These are phyloP conservation scores for Blumeriella jaapii DNA, from an alignment of 2,329 filamentous ascomycete species.

Conservation along the genomic window DNA sequence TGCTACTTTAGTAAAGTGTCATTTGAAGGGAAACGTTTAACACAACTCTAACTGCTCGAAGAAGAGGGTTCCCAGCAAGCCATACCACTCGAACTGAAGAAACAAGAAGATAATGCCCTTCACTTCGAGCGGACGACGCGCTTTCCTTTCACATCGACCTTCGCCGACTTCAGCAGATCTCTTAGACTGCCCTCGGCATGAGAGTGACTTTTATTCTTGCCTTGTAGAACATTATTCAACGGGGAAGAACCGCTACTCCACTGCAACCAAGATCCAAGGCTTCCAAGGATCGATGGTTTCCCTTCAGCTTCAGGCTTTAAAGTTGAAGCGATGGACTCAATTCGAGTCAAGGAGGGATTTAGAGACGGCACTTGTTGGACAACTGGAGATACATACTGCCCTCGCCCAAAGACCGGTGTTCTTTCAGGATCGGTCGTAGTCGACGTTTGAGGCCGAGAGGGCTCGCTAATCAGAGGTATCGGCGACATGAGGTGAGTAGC, in stretches of 20 bases:
- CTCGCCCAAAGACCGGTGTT: conserved; percentile 10
- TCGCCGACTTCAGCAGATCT: conserved; percentile 35
- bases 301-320: conserved; percentile 12
- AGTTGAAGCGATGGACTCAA: conserved; percentile 22
- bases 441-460: conserved; percentile 45
- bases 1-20: too few species aligned
- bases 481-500: conserved; percentile 28
- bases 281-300: conserved; percentile 19
- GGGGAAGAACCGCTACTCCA: conserved; percentile 14
- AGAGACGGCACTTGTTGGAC: conserved; percentile 15
- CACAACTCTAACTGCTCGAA: too few species aligned
- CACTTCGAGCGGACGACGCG: conserved; percentile 17
- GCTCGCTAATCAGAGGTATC: conserved; percentile 40
- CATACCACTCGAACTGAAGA: too few species aligned
- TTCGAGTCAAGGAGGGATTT: conserved; percentile 18
- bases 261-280: conserved; percentile 25
- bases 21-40: too few species aligned
- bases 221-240: conserved; percentile 14
- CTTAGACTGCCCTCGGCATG: conserved; percentile 46
- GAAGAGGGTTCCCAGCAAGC: too few species aligned
- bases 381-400: conserved; percentile 11
- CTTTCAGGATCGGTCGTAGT: conserved; percentile 26
- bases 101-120: conserved; percentile 1
- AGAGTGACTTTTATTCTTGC: conserved; percentile 27
- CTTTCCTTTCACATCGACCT: conserved; percentile 26